phyloP scores from a whole-genome alignment of 441 rosid species.

The Erodium moschatum region DNA sequence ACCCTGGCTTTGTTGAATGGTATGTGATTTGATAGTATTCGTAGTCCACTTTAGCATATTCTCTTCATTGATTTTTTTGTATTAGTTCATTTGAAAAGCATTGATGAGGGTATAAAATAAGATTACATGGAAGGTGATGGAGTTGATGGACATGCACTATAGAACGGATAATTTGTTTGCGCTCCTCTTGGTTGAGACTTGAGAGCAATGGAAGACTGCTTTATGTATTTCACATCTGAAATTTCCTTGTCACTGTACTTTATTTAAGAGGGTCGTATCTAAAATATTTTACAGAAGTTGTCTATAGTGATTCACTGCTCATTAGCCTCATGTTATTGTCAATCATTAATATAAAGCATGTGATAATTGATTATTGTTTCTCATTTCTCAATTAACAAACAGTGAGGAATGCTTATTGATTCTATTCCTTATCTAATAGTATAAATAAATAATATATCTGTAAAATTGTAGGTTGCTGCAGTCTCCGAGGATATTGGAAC shows the following conservation, averaged over 20 bases:
- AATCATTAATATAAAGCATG: neutral
- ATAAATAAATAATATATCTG: neutral
- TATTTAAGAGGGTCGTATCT: neutral
- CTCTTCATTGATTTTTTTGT: neutral
- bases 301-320: neutral
- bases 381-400: too few species aligned
- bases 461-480: constrained; percentile 61
- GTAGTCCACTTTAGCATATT: neutral
- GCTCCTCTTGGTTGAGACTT: neutral
- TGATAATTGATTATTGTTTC: neutral
- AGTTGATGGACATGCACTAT: neutral
- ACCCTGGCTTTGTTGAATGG: neutral
- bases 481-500: constrained; percentile 90
- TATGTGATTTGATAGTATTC: neutral
- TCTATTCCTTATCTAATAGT: neutral
- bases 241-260: neutral
- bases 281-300: neutral
- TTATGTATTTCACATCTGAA: neutral
- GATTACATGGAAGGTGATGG: neutral
- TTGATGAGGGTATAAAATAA: neutral
- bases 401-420: too few species aligned
- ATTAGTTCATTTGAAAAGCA: neutral
- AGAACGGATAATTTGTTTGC: neutral
- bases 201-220: neutral
- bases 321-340: neutral